These are phyloP conservation scores for Drosera capensis DNA, from an alignment of 148 eudicot species.

Conservation along the genomic window DNA sequence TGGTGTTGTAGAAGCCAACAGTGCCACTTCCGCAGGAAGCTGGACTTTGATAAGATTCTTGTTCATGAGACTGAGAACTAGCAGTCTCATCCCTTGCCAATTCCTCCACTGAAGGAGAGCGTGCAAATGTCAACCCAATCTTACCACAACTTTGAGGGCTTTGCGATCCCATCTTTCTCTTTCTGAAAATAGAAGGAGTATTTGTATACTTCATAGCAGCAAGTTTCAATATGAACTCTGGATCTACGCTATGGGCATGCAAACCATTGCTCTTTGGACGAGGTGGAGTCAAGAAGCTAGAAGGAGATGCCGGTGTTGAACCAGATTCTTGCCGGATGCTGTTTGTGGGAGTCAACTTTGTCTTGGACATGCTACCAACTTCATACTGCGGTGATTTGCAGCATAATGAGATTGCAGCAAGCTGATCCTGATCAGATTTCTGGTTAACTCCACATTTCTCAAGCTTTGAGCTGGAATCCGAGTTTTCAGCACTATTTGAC, in stretches of 20 bases:
- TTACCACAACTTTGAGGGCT: constrained; percentile 19
- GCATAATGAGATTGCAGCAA: constrained; percentile 26
- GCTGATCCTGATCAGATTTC: constrained; percentile 20
- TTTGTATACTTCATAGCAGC: constrained; percentile 76
- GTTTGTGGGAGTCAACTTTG: constrained; percentile 15
- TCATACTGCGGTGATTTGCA: constrained; percentile 48
- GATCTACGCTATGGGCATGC: constrained; percentile 31
- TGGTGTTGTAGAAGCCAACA: constrained; percentile 17
- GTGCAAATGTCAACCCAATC: constrained; percentile 13
- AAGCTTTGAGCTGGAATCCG: constrained; percentile 11
- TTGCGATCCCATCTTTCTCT: constrained; percentile 38
- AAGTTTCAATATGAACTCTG: constrained; percentile 65
- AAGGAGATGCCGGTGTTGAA: constrained; percentile 23
- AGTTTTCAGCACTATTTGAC: constrained; percentile 10
- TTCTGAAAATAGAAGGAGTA: constrained; percentile 82
- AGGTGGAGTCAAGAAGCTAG: constrained; percentile 60
- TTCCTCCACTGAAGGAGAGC: constrained; percentile 10
- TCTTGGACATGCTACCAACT: constrained; percentile 19
- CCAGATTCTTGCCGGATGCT: constrained; percentile 18
- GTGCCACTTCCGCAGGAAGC: constrained; percentile 15
- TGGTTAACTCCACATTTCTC: constrained; percentile 16
- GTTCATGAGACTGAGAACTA: constrained; percentile 15
- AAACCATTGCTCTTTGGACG: constrained; percentile 30
- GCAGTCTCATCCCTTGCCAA: constrained; percentile 10
- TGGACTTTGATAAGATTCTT: constrained; percentile 16